These are phyloP conservation scores for Linum trigynum DNA, from an alignment of 345 rosid species.

Conservation along the genomic window DNA sequence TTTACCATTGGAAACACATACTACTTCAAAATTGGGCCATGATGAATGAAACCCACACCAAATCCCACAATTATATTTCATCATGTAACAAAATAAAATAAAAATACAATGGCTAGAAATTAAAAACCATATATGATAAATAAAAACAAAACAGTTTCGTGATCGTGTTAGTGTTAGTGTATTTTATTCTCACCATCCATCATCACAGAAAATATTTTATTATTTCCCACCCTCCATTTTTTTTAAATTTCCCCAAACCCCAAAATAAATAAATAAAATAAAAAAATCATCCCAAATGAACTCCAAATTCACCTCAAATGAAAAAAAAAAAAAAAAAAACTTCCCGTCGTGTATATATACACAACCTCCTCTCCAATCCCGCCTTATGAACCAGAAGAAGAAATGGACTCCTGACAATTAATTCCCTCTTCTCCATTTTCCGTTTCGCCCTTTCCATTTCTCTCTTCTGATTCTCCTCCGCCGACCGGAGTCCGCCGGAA, in stretches of 20 bases:
- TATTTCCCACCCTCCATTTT: neutral
- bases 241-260: neutral
- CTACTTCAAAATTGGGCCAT: too few relatives aligned
- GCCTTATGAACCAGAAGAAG: neutral
- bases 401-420: neutral
- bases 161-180: neutral
- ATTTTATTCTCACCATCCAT: neutral
- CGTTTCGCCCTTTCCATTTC: neutral
- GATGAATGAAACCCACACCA: too few relatives aligned
- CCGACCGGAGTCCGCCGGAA: neutral
- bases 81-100: too few relatives aligned
- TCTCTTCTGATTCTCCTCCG: neutral
- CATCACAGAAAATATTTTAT: too few relatives aligned
- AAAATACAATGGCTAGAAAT: too few relatives aligned
- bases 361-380: neutral
- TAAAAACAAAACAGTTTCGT: too few relatives aligned
- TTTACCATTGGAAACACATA: too few relatives aligned
- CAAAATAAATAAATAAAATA: neutral
- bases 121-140: too few relatives aligned
- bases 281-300: neutral
- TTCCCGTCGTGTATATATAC: neutral
- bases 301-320: constrained; percentile 3
- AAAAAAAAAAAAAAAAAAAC: neutral
- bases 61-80: too few relatives aligned
- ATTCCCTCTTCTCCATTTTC: neutral